Evolutionary conservation across 129 eudicot species (phyloP).

Genomic region (Heracleum sosnowskyi): DNA sequence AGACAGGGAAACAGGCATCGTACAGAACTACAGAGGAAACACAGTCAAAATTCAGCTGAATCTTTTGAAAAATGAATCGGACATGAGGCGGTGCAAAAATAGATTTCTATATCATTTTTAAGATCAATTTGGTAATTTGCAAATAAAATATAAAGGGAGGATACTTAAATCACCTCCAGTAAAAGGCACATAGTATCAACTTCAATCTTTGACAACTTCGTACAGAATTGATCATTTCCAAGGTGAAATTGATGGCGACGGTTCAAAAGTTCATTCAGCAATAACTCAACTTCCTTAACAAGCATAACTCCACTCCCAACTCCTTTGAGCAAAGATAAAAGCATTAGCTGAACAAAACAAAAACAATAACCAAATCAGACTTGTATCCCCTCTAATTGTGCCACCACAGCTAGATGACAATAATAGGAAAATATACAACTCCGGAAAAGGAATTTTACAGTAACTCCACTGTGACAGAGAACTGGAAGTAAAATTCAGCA

Average conservation of each 20-base stretch:
- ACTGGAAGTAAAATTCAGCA: not conserved
- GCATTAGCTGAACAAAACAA: conserved; percentile 43
- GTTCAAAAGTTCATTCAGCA: conserved; percentile 51
- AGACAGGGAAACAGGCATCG: conserved; percentile 29
- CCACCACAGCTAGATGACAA: not conserved
- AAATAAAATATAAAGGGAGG: not conserved
- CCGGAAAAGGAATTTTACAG: not conserved
- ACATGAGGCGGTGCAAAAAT: not conserved
- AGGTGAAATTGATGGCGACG: conserved; percentile 34
- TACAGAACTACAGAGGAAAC: conserved; percentile 41
- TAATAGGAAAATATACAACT: not conserved
- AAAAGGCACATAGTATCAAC: conserved; percentile 61
- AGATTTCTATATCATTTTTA: not conserved
- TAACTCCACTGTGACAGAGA: conserved; percentile 1
- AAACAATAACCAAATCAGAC: not conserved
- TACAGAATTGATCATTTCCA: conserved; percentile 22
- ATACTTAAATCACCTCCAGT: conserved; percentile 48
- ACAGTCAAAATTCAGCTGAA: not conserved
- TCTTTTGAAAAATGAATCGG: not conserved
- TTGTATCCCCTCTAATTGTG: not conserved
- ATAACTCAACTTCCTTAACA: conserved; percentile 40
- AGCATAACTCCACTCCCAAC: conserved; percentile 54
- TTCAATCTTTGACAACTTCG: conserved; percentile 49
- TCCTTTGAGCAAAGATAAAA: conserved; percentile 66
- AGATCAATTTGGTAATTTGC: not conserved